These are phyloP conservation scores for Myxozyma neotropica DNA, from an alignment of 805 yeast genomes.

Conservation along the genomic window DNA sequence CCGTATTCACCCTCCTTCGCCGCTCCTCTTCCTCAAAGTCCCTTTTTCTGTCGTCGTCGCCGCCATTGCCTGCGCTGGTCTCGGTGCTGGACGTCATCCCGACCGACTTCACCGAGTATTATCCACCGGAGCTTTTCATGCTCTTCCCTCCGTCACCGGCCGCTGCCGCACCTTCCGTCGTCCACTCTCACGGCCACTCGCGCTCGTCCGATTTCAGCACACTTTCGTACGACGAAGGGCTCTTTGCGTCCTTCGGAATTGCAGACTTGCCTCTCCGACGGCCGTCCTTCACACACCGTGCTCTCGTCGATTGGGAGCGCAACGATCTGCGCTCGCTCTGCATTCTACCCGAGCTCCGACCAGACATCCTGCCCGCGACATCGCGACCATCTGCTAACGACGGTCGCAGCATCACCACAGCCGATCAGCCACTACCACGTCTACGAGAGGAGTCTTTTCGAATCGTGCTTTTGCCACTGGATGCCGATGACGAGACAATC, in stretches of 20 bases:
- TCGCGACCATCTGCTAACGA: too few relatives aligned
- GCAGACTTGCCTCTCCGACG: conserved; percentile 44
- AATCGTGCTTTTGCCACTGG: conserved; percentile 56
- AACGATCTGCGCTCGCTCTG: conserved; percentile 69
- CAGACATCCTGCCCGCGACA: conserved; percentile 61
- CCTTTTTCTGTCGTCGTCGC: neutral
- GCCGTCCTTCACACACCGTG: conserved; percentile 64
- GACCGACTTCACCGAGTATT: conserved; percentile 19
- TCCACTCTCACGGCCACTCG: too few relatives aligned
- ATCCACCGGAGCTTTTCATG: conserved; percentile 19
- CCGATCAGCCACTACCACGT: conserved; percentile 39
- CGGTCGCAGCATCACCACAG: neutral
- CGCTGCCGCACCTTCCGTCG: too few relatives aligned
- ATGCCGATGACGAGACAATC: conserved; percentile 52
- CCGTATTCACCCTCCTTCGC: neutral
- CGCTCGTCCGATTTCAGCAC: too few relatives aligned
- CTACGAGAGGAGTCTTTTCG: conserved; percentile 47
- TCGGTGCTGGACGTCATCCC: conserved; percentile 15
- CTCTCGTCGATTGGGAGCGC: conserved; percentile 67
- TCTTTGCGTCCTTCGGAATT: conserved; percentile 16
- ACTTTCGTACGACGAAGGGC: conserved; percentile 6
- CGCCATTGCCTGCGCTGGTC: neutral
- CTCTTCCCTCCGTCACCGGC: conserved; percentile 10
- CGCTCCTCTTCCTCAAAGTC: neutral
- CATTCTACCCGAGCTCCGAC: conserved; percentile 53